A percentile compares a stretch with the other conserved stretches of the same genome.
Conservation (phyloP, 148 eudicot species). For the Mesembryanthemum crystallinum region DNA sequence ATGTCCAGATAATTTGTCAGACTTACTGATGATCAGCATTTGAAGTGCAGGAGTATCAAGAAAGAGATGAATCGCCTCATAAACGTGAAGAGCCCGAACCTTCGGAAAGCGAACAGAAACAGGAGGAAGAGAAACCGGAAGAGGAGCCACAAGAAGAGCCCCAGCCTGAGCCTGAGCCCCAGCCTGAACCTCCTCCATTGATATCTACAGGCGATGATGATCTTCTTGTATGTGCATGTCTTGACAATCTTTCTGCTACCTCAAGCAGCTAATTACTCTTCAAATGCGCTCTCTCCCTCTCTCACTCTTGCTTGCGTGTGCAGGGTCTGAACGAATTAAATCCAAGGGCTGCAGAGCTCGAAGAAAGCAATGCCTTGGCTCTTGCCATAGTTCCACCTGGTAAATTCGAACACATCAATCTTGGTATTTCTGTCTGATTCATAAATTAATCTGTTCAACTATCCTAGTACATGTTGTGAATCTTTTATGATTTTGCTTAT, state of each 20-base stretch:
- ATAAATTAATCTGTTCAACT: background rate
- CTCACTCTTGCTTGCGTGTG: conserved; percentile 7
- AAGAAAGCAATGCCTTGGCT: conserved; percentile 90
- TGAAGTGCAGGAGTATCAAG: conserved; percentile 60
- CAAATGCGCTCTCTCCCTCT: background rate
- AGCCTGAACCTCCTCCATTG: conserved; percentile 55
- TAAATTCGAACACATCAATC: conserved; percentile 17
- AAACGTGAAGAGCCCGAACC: conserved; percentile 40
- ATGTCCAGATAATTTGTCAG: background rate
- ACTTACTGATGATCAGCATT: conserved; percentile 8
- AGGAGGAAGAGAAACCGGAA: conserved; percentile 42
- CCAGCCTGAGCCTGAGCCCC: conserved; percentile 41
- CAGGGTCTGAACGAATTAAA: conserved; percentile 76
- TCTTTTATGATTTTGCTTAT: conserved; percentile 3
- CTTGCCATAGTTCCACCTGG: conserved; percentile 91
- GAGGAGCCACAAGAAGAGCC: conserved; percentile 54
- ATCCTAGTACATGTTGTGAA: background rate
- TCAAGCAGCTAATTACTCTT: background rate
- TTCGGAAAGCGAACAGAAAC: conserved; percentile 38
- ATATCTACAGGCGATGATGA: conserved; percentile 57
- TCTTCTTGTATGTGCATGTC: conserved; percentile 52
- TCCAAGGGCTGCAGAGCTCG: conserved; percentile 64
- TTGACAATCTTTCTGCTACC: background rate
- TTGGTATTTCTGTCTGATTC: background rate
- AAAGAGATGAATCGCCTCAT: conserved; percentile 42